Evolutionary conservation across 2,329 filamentous ascomycete species (phyloP).

Genomic region (Fusarium paranaense): DNA sequence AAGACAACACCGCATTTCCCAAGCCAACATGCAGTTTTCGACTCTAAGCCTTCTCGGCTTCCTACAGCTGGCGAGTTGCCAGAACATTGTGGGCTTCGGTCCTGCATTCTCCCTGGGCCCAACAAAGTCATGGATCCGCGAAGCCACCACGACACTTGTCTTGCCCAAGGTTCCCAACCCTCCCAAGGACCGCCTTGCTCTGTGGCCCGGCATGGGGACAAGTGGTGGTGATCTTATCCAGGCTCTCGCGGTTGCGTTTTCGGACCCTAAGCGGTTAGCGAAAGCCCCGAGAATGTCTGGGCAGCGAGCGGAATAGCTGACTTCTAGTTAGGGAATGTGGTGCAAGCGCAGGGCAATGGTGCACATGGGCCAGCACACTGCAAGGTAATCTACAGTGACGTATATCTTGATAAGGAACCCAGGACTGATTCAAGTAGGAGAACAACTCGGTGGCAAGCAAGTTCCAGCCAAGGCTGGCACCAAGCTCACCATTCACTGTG

Average conservation of each 20-base stretch:
- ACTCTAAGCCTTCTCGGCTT: slow-evolving; percentile 10
- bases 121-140: slow-evolving; percentile 30
- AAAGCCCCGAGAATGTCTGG: fast-evolving
- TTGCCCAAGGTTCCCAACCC: slow-evolving; percentile 22
- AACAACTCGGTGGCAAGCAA: slow-evolving; percentile 25
- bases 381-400: background rate
- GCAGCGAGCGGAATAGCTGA: background rate
- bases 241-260: slow-evolving; percentile 30
- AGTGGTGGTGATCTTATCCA: slow-evolving; percentile 29
- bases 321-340: slow-evolving; percentile 18
- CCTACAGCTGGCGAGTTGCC: background rate
- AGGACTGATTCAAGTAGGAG: background rate
- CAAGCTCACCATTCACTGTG: slow-evolving; percentile 27
- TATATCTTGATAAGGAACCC: fast-evolving
- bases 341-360: slow-evolving; percentile 26
- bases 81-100: slow-evolving; percentile 14
- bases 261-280: slow-evolving; percentile 14
- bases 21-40: slow-evolving; percentile 6
- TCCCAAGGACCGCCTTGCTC: slow-evolving; percentile 20
- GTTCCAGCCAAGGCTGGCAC: slow-evolving; percentile 20
- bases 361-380: slow-evolving; percentile 30
- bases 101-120: slow-evolving; percentile 30
- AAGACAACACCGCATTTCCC: background rate
- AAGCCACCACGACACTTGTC: slow-evolving; percentile 26
- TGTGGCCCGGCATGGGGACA: slow-evolving; percentile 32